These are phyloP conservation scores for Phaeotremella skinneri DNA, from an alignment of 768 basidiomycete species.

Conservation along the genomic window DNA sequence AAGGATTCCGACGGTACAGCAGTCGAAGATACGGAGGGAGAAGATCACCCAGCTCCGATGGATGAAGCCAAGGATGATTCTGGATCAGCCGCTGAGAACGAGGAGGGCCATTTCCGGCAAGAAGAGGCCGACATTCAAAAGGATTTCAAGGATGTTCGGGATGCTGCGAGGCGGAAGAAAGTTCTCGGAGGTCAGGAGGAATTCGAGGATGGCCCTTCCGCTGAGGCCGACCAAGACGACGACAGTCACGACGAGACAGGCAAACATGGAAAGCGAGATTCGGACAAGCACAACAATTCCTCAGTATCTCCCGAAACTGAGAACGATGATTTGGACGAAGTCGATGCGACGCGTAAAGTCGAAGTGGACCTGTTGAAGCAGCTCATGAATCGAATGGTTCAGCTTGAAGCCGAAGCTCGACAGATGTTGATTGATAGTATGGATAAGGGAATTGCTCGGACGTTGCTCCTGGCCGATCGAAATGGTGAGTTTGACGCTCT, in stretches of 20 bases:
- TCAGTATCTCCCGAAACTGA: constrained; percentile 11
- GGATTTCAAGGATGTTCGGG: constrained; percentile 2
- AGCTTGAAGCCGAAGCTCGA: constrained; percentile 45
- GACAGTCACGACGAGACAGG: background rate
- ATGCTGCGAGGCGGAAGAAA: too few relatives aligned
- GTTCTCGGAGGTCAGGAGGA: background rate
- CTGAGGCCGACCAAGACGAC: background rate
- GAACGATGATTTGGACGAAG: constrained; percentile 7
- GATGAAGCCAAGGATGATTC: background rate
- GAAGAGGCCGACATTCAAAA: background rate
- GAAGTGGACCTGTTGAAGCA: constrained; percentile 26
- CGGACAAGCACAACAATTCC: background rate
- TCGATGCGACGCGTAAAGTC: constrained; percentile 17
- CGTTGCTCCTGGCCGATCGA: constrained; percentile 46
- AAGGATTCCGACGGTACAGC: background rate
- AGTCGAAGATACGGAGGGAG: background rate
- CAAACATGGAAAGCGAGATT: background rate
- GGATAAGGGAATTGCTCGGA: constrained; percentile 44
- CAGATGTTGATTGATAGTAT: constrained; percentile 45
- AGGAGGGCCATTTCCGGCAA: background rate
- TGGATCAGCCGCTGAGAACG: background rate
- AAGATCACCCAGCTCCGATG: background rate
- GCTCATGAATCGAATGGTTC: constrained; percentile 30
- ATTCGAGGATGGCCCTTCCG: background rate
- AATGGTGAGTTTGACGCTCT: constrained; percentile 33